Conservation (phyloP, 2,329 filamentous ascomycete genomes). For the Balansia obtecta region DNA sequence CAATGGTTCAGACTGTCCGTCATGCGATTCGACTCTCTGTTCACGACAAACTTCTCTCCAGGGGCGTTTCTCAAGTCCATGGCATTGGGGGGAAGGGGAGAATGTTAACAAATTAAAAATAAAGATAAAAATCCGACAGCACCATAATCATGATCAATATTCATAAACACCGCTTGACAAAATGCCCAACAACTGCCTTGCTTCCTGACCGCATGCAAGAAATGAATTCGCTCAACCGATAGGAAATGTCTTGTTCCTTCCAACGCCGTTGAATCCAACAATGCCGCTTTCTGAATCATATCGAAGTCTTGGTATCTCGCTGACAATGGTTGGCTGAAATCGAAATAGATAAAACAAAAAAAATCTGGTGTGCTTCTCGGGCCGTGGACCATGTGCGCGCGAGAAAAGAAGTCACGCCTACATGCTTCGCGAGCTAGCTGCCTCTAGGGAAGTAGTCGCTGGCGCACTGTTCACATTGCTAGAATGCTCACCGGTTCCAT, state of each 20-base stretch:
- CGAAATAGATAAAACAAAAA: neutral
- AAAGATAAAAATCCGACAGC: too few species aligned
- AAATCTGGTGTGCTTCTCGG: neutral
- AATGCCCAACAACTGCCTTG: neutral
- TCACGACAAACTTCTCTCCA: too few species aligned
- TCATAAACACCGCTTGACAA: neutral
- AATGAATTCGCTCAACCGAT: neutral
- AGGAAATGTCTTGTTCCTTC: neutral
- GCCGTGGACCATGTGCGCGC: neutral
- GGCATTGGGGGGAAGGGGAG: too few species aligned
- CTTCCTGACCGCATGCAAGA: neutral
- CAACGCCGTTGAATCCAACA: neutral
- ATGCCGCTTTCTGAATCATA: neutral
- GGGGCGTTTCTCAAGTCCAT: too few species aligned
- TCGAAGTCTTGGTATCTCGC: neutral
- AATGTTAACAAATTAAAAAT: neutral
- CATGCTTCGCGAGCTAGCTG: neutral
- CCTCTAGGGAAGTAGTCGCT: neutral
- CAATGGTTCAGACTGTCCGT: too few species aligned
- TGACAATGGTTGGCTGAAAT: neutral
- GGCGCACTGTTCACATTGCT: neutral
- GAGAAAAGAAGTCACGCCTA: neutral
- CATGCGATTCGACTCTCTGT: too few species aligned
- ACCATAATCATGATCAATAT: neutral
- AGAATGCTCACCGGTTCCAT: conserved; percentile 12